Base-by-base conservation (phyloP, 73 alveolate species). In the Effrenium voratum region DNA sequence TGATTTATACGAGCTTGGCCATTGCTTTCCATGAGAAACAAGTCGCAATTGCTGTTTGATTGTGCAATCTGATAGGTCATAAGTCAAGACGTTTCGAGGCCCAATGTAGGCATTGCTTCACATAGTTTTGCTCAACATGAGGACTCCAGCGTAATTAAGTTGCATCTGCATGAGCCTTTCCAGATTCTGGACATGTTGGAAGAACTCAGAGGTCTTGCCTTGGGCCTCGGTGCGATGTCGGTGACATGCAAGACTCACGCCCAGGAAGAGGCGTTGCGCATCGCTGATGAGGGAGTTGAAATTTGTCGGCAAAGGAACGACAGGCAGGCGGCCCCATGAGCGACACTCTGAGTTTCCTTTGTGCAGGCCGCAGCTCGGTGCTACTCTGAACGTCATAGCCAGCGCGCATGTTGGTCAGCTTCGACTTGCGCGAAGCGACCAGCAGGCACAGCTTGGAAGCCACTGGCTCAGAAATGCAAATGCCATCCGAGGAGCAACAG, bases 211-310 rank as follows among this genome's bases (percentile, higher is more conserved):
- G n/a, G n/a, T n/a, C n/a, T n/a, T n/a, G n/a, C n/a, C n/a, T n/a
- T n/a, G n/a, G n/a, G n/a, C n/a, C n/a, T n/a, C n/a, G n/a, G n/a
- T n/a, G n/a, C n/a, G n/a, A n/a, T n/a, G n/a, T n/a, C n/a, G n/a
- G n/a, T n/a, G n/a, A n/a, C n/a, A n/a, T n/a, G n/a, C n/a, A n/a
- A n/a, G n/a, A n/a, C n/a, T n/a, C n/a, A n/a, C n/a, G n/a, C n/a
- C 68, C 68, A 87, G 95, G 96, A 90, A 75, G 96, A 90, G 75
- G 96, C 96, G 13, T 75, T 90, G 43, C 59, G 86, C 28, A 90
- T 90, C 19, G 96, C 87, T 2, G 96, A 90, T 44, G 96, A 90
- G 82, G 96, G 75, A 15, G 86, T 90, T 22, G 82, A 85, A 38
- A 45, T 90, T 44, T 90, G 96, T 30, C 96, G 96, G 4, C 87